phyloP scores from a whole-genome alignment of 164 flowering plant genomes.

The Magnolia changhungtana region DNA sequence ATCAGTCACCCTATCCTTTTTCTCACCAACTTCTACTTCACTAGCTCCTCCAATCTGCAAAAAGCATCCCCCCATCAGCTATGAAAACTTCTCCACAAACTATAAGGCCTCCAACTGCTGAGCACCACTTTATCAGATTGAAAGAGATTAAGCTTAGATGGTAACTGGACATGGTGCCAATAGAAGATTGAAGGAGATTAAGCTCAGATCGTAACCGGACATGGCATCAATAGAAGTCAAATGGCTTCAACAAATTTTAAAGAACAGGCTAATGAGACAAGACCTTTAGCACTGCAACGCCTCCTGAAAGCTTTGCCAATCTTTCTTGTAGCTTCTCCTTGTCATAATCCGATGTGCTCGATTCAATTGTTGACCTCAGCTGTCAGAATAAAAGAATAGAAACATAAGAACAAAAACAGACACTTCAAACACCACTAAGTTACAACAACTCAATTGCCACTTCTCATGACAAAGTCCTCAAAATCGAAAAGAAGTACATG shows the following conservation, averaged over 20 bases:
- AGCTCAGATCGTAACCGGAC: neutral
- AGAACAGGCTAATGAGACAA: neutral
- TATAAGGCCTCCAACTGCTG: neutral
- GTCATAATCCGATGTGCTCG: slow-evolving; percentile 89
- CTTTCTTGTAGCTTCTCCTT: slow-evolving; percentile 91
- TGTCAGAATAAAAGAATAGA: slow-evolving; percentile 21
- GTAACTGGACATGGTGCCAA: neutral
- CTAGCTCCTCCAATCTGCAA: slow-evolving; percentile 97
- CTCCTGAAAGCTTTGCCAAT: slow-evolving; percentile 91
- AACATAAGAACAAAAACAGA: too few relatives aligned
- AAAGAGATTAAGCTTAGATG: neutral
- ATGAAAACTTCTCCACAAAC: neutral
- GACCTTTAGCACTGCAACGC: slow-evolving; percentile 94
- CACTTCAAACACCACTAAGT: too few relatives aligned
- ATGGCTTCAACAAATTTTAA: neutral
- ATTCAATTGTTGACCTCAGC: slow-evolving; percentile 71
- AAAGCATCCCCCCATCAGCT: neutral
- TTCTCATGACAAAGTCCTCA: too few relatives aligned
- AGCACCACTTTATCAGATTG: neutral
- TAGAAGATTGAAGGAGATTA: neutral
- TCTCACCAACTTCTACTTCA: slow-evolving; percentile 93
- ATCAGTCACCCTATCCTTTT: slow-evolving; percentile 94
- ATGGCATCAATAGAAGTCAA: neutral
- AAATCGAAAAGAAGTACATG: too few relatives aligned
- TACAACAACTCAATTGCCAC: too few relatives aligned